phyloP scores from a whole-genome alignment of 1,139 yeast species.

The Hyphopichia khmerensis region DNA sequence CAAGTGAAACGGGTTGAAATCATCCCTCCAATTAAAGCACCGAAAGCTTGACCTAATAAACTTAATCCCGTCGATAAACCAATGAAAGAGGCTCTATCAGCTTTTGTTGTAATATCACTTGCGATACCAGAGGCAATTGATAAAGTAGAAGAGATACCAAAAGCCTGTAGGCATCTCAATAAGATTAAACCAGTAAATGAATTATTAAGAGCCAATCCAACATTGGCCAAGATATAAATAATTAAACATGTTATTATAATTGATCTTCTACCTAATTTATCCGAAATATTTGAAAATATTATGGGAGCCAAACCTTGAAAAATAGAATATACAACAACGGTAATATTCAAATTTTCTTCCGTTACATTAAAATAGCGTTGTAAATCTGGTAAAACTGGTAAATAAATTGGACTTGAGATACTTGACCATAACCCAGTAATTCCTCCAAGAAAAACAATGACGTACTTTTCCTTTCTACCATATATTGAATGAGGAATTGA shows the following conservation, averaged over 20 bases:
- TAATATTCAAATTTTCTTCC: conserved; percentile 55
- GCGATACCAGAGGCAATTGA: conserved; percentile 66
- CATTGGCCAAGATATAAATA: conserved; percentile 54
- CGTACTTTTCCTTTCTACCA: conserved; percentile 8
- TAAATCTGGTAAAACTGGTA: conserved; percentile 60
- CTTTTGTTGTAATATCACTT: conserved; percentile 63
- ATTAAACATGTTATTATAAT: conserved; percentile 50
- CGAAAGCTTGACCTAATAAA: conserved; percentile 70
- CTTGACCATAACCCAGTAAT: conserved; percentile 52
- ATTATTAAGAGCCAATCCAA: conserved; percentile 59
- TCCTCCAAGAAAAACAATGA: conserved; percentile 14
- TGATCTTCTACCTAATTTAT: conserved; percentile 63
- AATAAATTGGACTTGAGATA: conserved; percentile 62
- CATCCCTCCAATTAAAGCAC: conserved; percentile 74
- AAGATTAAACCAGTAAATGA: conserved; percentile 54
- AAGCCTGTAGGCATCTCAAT: conserved; percentile 66
- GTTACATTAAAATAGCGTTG: conserved; percentile 48
- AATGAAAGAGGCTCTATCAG: conserved; percentile 62
- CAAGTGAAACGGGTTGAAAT: conserved; percentile 61
- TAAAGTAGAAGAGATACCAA: conserved; percentile 68
- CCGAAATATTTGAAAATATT: conserved; percentile 61
- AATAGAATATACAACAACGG: conserved; percentile 65
- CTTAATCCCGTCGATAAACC: conserved; percentile 66
- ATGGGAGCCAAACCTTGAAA: conserved; percentile 70
- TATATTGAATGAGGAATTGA: conserved; percentile 7